phyloP scores from a whole-genome alignment of 345 rosid genomes.

The Eucalyptus sp. region DNA sequence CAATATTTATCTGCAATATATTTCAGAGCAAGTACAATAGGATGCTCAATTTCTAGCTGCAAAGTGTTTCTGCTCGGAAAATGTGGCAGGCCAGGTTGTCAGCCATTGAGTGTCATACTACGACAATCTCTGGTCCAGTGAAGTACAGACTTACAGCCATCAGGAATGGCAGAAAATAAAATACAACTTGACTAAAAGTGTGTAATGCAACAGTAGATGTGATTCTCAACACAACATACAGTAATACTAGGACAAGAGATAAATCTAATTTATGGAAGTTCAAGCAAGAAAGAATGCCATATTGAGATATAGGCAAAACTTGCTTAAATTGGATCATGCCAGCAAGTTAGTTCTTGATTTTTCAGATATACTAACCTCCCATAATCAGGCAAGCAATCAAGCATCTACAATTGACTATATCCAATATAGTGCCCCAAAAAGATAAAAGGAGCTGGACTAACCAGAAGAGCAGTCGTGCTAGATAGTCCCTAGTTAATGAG shows the following conservation, averaged over 20 bases:
- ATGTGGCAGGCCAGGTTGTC: not conserved
- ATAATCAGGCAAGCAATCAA: not conserved
- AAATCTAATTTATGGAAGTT: not conserved
- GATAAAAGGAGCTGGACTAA: constrained; percentile 10
- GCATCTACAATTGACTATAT: not conserved
- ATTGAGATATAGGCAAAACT: not conserved
- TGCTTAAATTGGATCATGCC: not conserved
- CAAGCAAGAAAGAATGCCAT: not conserved
- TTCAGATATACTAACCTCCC: not conserved
- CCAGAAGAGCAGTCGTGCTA: constrained; percentile 97
- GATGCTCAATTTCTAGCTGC: not conserved
- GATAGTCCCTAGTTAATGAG: constrained; percentile 77
- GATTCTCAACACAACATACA: not conserved
- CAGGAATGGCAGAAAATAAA: not conserved
- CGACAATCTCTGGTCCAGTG: not conserved
- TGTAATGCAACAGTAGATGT: not conserved
- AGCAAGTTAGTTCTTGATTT: not conserved
- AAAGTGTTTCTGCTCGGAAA: not conserved
- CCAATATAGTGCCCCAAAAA: not conserved
- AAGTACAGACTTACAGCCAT: not conserved
- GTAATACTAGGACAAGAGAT: not conserved
- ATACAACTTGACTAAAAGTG: not conserved
- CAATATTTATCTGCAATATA: not conserved
- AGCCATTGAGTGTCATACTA: not conserved
- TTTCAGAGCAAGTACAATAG: not conserved